phyloP scores from a whole-genome alignment of 352 stramenopile species.

The Pythium aphanidermatum region DNA sequence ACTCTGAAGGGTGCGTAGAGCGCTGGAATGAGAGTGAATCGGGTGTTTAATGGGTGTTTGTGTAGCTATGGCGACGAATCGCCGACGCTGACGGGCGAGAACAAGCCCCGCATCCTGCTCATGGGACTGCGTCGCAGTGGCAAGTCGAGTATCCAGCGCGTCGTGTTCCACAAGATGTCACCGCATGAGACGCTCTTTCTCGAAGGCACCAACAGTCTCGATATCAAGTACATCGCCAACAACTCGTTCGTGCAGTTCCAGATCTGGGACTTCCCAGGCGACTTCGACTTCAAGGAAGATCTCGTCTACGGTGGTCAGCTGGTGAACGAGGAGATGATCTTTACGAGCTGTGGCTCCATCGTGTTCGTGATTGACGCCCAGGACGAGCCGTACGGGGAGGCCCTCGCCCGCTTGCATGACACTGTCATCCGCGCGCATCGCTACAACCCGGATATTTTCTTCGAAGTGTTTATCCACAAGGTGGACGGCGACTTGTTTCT shows the following conservation, averaged over 20 bases:
- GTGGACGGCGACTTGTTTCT: conserved; percentile 98
- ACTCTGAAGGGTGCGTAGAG: conserved; percentile 31
- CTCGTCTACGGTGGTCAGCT: conserved; percentile 85
- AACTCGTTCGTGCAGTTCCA: conserved; percentile 98
- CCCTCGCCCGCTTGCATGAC: conserved; percentile 82
- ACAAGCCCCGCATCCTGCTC: conserved; percentile 94
- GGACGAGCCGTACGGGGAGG: conserved; percentile 89
- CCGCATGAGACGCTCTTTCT: conserved; percentile 98
- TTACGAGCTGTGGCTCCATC: conserved; percentile 88
- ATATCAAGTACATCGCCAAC: conserved; percentile 97
- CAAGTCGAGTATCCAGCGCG: conserved; percentile 90
- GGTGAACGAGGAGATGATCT: conserved; percentile 91
- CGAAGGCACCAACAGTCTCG: conserved; percentile 80
- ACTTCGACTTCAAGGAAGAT: conserved; percentile 90
- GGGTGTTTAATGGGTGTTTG: neutral
- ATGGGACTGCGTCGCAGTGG: conserved; percentile 94
- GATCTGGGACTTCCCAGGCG: conserved; percentile 98
- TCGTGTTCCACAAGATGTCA: conserved; percentile 99
- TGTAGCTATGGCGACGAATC: conserved; percentile 67
- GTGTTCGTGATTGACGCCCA: conserved; percentile 99
- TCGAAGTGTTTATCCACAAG: conserved; percentile 99
- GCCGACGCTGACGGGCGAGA: conserved; percentile 75
- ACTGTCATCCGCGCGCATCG: conserved; percentile 80
- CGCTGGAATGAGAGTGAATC: neutral
- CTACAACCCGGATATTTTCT: conserved; percentile 95